Percentiles rank a stretch among this genome's conserved stretches.
These are phyloP conservation scores for Trypanosoma congolense DNA, from an alignment of 208 protist species.

Conservation along the genomic window DNA sequence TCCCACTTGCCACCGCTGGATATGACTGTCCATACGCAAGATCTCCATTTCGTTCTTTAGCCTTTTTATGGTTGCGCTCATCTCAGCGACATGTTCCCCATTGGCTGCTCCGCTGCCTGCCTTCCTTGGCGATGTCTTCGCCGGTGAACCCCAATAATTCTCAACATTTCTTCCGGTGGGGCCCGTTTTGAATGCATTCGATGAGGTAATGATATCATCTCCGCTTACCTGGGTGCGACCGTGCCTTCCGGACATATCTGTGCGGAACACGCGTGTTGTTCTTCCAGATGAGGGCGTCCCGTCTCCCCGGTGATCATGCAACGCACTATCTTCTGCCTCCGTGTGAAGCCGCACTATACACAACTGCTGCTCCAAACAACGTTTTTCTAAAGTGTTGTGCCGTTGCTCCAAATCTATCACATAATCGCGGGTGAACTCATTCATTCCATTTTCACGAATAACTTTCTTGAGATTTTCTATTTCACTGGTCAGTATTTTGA, in stretches of 20 bases:
- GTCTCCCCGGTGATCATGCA: constrained; percentile 15
- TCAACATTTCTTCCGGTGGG: neutral
- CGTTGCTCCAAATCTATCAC: constrained; percentile 28
- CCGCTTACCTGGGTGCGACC: neutral
- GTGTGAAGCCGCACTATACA: constrained; percentile 37
- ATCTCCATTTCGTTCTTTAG: constrained; percentile 9
- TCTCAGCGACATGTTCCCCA: neutral
- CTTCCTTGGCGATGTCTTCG: neutral
- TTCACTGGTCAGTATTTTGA: constrained; percentile 45
- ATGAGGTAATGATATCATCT: neutral
- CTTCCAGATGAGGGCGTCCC: constrained; percentile 15
- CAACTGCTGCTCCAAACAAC: constrained; percentile 49
- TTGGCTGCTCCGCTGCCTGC: neutral
- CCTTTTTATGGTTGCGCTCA: constrained; percentile 8
- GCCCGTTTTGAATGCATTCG: neutral
- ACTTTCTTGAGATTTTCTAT: constrained; percentile 54
- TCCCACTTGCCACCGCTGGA: neutral
- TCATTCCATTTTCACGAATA: constrained; percentile 49
- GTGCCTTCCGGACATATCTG: constrained; percentile 2
- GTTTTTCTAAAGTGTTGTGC: constrained; percentile 30
- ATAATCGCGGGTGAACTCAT: constrained; percentile 67
- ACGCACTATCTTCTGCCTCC: constrained; percentile 34
- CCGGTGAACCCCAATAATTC: neutral
- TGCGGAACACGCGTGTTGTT: constrained; percentile 1
- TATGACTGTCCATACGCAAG: constrained; percentile 3